Evolutionary conservation across 2,329 filamentous ascomycete species (phyloP).

Genomic region (Boeremia exigua): DNA sequence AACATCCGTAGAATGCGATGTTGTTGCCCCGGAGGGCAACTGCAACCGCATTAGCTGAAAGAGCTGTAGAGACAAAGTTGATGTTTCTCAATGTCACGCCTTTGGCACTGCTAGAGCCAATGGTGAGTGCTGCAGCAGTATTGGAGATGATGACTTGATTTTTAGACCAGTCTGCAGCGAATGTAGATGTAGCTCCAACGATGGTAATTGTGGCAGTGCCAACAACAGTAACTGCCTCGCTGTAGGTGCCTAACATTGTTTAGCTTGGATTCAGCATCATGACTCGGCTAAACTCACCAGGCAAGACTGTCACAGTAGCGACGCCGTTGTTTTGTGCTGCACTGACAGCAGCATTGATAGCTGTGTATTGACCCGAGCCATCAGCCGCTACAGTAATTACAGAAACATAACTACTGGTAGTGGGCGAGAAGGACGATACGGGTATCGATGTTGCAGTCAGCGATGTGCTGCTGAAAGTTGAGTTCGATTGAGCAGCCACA

Average conservation of each 20-base stretch:
- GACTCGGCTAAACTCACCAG: constrained; percentile 33
- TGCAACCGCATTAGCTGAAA: constrained; percentile 29
- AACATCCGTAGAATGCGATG: constrained; percentile 54
- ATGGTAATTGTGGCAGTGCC: constrained; percentile 53
- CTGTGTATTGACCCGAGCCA: constrained; percentile 54
- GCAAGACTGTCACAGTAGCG: constrained; percentile 53
- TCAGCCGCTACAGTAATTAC: constrained; percentile 55
- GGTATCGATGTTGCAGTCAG: constrained; percentile 4
- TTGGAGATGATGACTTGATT: constrained; percentile 50
- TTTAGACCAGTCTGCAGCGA: constrained; percentile 41
- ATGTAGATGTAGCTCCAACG: constrained; percentile 39
- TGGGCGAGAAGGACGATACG: constrained; percentile 6
- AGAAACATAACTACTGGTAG: constrained; percentile 12
- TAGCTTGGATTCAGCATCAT: neutral
- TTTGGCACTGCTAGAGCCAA: constrained; percentile 37
- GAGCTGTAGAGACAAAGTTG: constrained; percentile 44
- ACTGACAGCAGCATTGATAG: constrained; percentile 53
- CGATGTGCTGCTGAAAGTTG: constrained; percentile 9
- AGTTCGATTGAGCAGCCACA: constrained; percentile 21
- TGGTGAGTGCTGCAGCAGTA: constrained; percentile 34
- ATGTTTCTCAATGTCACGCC: constrained; percentile 49
- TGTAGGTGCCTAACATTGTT: constrained; percentile 44
- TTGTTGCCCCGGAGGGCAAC: constrained; percentile 48
- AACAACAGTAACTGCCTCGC: constrained; percentile 50
- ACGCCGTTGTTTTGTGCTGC: constrained; percentile 52